Conservation (phyloP, 2,329 filamentous ascomycete species). For the Coleophoma eucalyptorum region DNA sequence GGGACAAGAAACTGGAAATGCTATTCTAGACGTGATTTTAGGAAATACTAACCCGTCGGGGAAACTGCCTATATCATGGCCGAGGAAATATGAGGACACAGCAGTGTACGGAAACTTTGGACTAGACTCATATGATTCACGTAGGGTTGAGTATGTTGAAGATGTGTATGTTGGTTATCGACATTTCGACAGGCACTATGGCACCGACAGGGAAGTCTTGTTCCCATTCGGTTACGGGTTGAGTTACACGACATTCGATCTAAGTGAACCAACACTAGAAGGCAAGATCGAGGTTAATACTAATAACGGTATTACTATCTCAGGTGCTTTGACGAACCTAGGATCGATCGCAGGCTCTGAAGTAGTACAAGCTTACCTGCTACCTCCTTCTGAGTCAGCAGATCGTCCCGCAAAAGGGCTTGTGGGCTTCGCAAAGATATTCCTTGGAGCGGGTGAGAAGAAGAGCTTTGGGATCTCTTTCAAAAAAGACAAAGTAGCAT, state of each 20-base stretch:
- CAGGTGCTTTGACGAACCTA: background rate
- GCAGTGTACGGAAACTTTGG: conserved; percentile 24
- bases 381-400: background rate
- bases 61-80: conserved; percentile 10
- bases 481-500: background rate
- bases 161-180: conserved; percentile 61
- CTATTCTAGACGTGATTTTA: conserved; percentile 57
- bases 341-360: background rate
- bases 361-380: conserved; percentile 18
- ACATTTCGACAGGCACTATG: conserved; percentile 47
- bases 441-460: background rate
- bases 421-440: background rate
- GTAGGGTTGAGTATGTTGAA: conserved; percentile 58
- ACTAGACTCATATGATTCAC: conserved; percentile 57
- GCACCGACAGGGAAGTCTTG: conserved; percentile 44
- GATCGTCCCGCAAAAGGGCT: conserved; percentile 1
- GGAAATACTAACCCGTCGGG: conserved; percentile 9
- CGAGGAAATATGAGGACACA: conserved; percentile 1
- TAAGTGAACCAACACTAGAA: background rate
- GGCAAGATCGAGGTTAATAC: background rate
- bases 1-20: conserved; percentile 62
- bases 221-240: conserved; percentile 64
- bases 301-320: background rate
- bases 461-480: background rate
- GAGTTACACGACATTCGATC: conserved; percentile 54